Percentiles rank a stretch among this genome's conserved stretches.
These are phyloP conservation scores for Blastobotrys ciferrii DNA, from an alignment of 1,139 yeast genomes.

Conservation along the genomic window DNA sequence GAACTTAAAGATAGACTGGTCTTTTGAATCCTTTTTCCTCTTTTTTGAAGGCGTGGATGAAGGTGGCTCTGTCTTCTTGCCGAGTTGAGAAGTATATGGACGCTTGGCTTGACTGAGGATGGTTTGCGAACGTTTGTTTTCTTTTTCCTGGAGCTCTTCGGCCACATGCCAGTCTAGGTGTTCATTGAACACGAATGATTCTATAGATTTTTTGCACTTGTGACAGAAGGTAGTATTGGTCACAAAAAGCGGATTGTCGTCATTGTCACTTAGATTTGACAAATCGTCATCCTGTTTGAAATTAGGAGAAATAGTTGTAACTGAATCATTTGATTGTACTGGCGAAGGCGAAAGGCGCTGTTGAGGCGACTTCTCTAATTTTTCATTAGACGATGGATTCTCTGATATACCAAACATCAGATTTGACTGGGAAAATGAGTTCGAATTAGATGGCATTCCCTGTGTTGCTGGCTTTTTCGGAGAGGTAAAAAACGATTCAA, in stretches of 20 bases:
- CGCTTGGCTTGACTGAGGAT: background rate
- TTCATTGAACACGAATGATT: conserved; percentile 27
- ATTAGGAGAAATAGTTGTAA: too few species aligned
- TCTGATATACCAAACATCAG: background rate
- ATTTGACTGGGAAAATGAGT: background rate
- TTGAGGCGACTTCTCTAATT: too few species aligned
- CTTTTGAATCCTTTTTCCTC: conserved; percentile 9
- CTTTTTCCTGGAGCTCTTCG: conserved; percentile 44
- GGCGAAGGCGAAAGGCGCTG: too few species aligned
- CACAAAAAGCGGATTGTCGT: conserved; percentile 24
- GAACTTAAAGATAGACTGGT: conserved; percentile 17
- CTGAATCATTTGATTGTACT: too few species aligned
- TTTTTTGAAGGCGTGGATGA: conserved; percentile 3
- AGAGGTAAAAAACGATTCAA: conserved; percentile 13
- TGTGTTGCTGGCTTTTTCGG: conserved; percentile 1
- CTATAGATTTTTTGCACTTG: conserved; percentile 29
- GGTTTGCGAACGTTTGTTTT: conserved; percentile 20
- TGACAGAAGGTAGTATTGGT: conserved; percentile 27
- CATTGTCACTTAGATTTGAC: conserved; percentile 15
- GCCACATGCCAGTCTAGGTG: conserved; percentile 45
- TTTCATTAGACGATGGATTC: background rate
- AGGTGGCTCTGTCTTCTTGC: background rate
- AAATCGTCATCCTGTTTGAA: background rate
- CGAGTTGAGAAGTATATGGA: background rate
- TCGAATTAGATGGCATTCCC: background rate